Base-by-base conservation (phyloP, 805 yeast species). In the Saccharomycopsis oosterbeekiorum region DNA sequence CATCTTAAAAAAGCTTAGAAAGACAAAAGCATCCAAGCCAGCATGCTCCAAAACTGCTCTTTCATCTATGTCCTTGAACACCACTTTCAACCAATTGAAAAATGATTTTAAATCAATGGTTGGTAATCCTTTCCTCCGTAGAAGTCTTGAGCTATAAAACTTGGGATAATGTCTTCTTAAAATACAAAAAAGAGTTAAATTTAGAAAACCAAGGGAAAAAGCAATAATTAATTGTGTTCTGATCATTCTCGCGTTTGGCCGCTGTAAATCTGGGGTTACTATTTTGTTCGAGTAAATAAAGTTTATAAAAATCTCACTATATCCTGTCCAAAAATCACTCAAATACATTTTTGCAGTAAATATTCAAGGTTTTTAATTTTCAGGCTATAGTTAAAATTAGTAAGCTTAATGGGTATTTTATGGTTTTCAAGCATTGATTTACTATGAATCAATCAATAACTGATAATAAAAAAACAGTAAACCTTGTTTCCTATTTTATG, bases 21-120 rank as follows among this genome's bases (percentile, higher is more conserved):
- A 93, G 56, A 94, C 98, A 73, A 82, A 91, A 0, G 97, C 97
- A 74, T 93, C 99, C 54, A 93, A 74, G 0, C 99, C 99, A 1
- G 97, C 97, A 68, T 85, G 86, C 64, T 90, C 93, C 58, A 93
- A 77, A 1, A 94, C 81, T 62, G 90, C 91, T 15, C 81, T 78
- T 67, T 93, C 98, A 29, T 79, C 76, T 19, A 92, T 84, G 10
- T 56, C 50, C 12, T 72, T 72, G 69, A 81, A 81, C 14, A 93
- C 74, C 0, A 84, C 81, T 0, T 84, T 81, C 9, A 92, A 77
- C 97, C 98, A 93, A 1, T 92, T 91, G 67, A 91, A 86, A 12
- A 88, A 70, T 1, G 89, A 78, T 43, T 55, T 51, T 8, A 75
- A 66, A 5, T 88, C 84, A 19, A 89, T 75, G 39, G 71, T 68